These are phyloP conservation scores for Mucor racemosus DNA, from an alignment of 371 early-diverging fungal species.

Conservation along the genomic window DNA sequence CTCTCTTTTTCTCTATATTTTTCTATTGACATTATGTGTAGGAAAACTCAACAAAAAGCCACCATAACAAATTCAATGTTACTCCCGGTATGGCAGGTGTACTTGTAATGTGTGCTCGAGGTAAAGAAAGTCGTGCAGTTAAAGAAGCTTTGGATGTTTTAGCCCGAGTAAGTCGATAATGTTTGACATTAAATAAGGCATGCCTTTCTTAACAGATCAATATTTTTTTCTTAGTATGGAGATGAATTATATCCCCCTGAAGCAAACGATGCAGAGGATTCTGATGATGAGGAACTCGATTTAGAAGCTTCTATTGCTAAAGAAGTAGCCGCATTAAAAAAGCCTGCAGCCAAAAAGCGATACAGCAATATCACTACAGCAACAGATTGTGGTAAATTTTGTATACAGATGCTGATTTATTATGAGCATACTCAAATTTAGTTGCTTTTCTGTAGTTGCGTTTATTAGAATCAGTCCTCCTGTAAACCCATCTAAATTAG, in stretches of 20 bases:
- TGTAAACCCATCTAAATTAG: slow-evolving; percentile 67
- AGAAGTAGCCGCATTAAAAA: slow-evolving; percentile 67
- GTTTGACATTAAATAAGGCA: neutral
- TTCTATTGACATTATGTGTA: neutral
- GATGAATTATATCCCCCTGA: slow-evolving; percentile 55
- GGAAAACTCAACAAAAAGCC: slow-evolving; percentile 6
- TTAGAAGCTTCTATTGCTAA: slow-evolving; percentile 72
- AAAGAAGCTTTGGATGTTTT: slow-evolving; percentile 66
- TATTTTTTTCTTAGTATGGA: slow-evolving; percentile 47
- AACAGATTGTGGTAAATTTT: slow-evolving; percentile 63
- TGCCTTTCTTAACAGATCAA: neutral
- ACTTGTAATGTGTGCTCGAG: slow-evolving; percentile 64
- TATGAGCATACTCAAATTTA: neutral
- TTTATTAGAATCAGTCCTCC: slow-evolving; percentile 56
- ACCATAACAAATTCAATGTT: slow-evolving; percentile 23
- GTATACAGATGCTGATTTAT: neutral
- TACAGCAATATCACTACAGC: slow-evolving; percentile 60
- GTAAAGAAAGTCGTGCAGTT: slow-evolving; percentile 59
- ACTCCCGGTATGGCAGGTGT: slow-evolving; percentile 66
- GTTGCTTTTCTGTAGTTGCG: slow-evolving; percentile 34
- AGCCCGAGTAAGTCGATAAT: slow-evolving; percentile 48
- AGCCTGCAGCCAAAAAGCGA: slow-evolving; percentile 45
- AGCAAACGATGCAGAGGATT: slow-evolving; percentile 25
- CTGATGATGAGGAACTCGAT: slow-evolving; percentile 50
- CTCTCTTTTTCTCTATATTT: neutral